Conservation (phyloP, 2,329 filamentous ascomycete species). For the Fusarium keratoplasticum region DNA sequence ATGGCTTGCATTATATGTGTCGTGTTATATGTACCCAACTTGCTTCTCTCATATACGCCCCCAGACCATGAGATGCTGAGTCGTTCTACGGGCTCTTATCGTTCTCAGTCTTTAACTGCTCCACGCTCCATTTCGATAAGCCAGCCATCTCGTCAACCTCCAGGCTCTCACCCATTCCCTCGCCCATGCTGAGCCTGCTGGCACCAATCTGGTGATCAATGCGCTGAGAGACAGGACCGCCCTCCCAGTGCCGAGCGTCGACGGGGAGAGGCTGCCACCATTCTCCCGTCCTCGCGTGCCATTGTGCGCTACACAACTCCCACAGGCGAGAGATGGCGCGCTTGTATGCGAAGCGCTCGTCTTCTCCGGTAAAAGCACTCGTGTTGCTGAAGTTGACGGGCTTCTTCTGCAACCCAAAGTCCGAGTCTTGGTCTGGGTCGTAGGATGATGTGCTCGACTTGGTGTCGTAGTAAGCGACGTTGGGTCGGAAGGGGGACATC, state of each 20-base stretch:
- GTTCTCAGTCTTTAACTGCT: slow-evolving; percentile 47
- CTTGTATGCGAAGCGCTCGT: slow-evolving; percentile 85
- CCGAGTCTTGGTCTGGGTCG: slow-evolving; percentile 68
- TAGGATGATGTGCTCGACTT: slow-evolving; percentile 60
- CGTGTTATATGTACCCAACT: neutral
- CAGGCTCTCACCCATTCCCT: slow-evolving; percentile 50
- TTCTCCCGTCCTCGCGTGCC: slow-evolving; percentile 72
- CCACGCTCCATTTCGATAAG: slow-evolving; percentile 53
- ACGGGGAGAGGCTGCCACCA: slow-evolving; percentile 80
- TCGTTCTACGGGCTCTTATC: slow-evolving; percentile 25
- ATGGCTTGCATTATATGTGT: neutral
- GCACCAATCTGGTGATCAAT: slow-evolving; percentile 10
- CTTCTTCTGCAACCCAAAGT: slow-evolving; percentile 59
- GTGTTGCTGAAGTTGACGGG: slow-evolving; percentile 75
- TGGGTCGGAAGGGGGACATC: slow-evolving; percentile 81
- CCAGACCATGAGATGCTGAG: neutral
- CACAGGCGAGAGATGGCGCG: slow-evolving; percentile 81
- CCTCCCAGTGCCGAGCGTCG: slow-evolving; percentile 77
- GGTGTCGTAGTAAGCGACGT: slow-evolving; percentile 74
- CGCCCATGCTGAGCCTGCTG: slow-evolving; percentile 28
- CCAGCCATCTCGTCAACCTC: slow-evolving; percentile 54
- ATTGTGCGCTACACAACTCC: slow-evolving; percentile 81
- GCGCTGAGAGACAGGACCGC: slow-evolving; percentile 44
- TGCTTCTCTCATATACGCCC: neutral
- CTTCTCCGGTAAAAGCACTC: slow-evolving; percentile 79